Percentiles rank a stretch among this genome's conserved stretches.
phyloP scores from a whole-genome alignment of 2,329 filamentous ascomycete genomes.

The Tympanopsis confertula region DNA sequence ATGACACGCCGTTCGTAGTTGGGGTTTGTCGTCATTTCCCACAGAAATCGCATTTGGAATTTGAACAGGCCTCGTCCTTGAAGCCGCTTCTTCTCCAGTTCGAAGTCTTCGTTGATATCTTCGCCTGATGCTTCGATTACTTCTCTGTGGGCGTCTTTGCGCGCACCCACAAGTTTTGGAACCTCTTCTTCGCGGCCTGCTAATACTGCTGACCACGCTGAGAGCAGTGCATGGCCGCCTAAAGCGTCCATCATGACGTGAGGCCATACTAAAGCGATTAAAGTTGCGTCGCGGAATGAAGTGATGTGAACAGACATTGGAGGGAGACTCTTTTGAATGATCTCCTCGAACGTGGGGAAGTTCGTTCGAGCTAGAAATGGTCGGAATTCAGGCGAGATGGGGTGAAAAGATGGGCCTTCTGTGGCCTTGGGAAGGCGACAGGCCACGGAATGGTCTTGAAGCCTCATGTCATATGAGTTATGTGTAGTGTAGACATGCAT shows the following conservation, averaged over 20 bases:
- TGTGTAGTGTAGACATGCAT: conserved; percentile 29
- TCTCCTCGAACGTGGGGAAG: conserved; percentile 23
- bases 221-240: conserved; percentile 26
- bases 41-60: conserved; percentile 20
- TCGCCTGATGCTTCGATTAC: conserved; percentile 9
- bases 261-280: conserved; percentile 31
- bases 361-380: conserved; percentile 10
- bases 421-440: conserved; percentile 19
- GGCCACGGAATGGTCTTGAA: conserved; percentile 28
- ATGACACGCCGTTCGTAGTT: conserved; percentile 21
- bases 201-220: conserved; percentile 32
- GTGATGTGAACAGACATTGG: conserved; percentile 34
- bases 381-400: conserved; percentile 11
- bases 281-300: conserved; percentile 34
- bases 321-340: conserved; percentile 26
- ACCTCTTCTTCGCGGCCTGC: conserved; percentile 28
- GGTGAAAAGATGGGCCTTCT: conserved; percentile 14
- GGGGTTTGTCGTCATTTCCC: conserved; percentile 16
- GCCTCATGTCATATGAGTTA: conserved; percentile 16
- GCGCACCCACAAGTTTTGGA: conserved; percentile 17
- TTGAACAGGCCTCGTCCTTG: conserved; percentile 12
- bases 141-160: conserved; percentile 20
- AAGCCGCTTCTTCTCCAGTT: conserved; percentile 12
- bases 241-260: conserved; percentile 35
- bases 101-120: conserved; percentile 12